A percentile compares a stretch with the other conserved stretches of the same genome.
These are phyloP conservation scores for Fusarium incarnatum DNA, from an alignment of 2,329 filamentous ascomycete species.

Conservation along the genomic window DNA sequence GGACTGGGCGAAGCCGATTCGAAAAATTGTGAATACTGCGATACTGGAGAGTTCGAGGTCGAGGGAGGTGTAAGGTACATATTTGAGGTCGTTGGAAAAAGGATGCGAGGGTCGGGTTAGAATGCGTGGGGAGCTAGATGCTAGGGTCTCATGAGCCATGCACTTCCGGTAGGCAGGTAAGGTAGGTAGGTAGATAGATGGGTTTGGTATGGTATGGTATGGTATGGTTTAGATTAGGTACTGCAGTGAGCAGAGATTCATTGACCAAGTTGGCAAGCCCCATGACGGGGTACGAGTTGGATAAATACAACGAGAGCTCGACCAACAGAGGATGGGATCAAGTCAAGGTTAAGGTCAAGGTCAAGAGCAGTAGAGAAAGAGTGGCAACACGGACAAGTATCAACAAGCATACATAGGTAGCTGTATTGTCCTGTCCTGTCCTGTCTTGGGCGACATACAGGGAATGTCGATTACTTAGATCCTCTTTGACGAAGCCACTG, in stretches of 20 bases:
- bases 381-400: slow-evolving; percentile 42
- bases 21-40: slow-evolving; percentile 41
- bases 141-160: slow-evolving; percentile 44
- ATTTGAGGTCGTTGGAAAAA: slow-evolving; percentile 46
- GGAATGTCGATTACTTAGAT: slow-evolving; percentile 42
- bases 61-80: slow-evolving; percentile 65
- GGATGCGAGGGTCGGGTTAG: slow-evolving; percentile 42
- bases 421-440: slow-evolving; percentile 13
- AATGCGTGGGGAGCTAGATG: slow-evolving; percentile 41
- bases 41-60: slow-evolving; percentile 58
- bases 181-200: slow-evolving; percentile 18
- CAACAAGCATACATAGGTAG: slow-evolving; percentile 9
- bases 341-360: slow-evolving; percentile 18
- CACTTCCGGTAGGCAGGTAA: slow-evolving; percentile 33
- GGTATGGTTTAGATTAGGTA: slow-evolving; percentile 28
- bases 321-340: slow-evolving; percentile 28
- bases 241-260: slow-evolving; percentile 39
- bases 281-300: slow-evolving; percentile 37
- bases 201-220: not conserved
- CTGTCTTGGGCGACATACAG: slow-evolving; percentile 28
- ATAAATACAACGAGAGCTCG: slow-evolving; percentile 38
- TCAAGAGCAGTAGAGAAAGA: slow-evolving; percentile 28
- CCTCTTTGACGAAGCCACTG: slow-evolving; percentile 40
- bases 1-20: slow-evolving; percentile 50
- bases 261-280: slow-evolving; percentile 34